Conservation (phyloP, 441 rosid genomes). For the Kokia cookei region DNA sequence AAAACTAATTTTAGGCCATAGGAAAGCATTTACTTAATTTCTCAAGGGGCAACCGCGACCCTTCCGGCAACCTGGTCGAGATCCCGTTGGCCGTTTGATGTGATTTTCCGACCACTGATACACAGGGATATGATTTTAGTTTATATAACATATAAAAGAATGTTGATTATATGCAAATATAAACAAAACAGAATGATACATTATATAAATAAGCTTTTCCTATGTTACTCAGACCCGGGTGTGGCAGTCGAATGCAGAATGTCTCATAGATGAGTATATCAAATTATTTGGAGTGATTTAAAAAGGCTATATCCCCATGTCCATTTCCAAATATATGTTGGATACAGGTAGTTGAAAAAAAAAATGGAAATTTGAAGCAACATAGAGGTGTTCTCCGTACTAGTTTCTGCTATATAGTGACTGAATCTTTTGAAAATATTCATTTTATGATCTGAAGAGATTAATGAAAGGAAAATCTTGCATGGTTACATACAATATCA, state of each 20-base stretch:
- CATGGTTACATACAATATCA: not conserved
- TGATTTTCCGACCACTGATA: constrained; percentile 48
- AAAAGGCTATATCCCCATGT: not conserved
- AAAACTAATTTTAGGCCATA: not conserved
- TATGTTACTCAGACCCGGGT: not conserved
- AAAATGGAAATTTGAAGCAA: not conserved
- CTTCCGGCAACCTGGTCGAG: constrained; percentile 61
- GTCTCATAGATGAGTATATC: not conserved
- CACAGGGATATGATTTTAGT: not conserved
- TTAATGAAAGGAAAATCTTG: not conserved
- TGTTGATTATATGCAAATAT: not conserved
- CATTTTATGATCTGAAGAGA: not conserved
- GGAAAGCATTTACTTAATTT: not conserved
- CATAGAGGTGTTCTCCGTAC: not conserved
- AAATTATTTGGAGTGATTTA: not conserved
- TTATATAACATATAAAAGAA: not conserved
- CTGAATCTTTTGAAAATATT: not conserved
- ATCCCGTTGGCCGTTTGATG: constrained; percentile 19
- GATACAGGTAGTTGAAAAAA: not conserved
- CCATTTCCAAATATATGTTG: not conserved
- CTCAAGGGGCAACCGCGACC: constrained; percentile 13
- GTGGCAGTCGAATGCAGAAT: not conserved
- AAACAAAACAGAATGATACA: not conserved
- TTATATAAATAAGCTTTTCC: not conserved
- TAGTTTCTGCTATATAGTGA: not conserved